Evolutionary conservation across 768 basidiomycete genomes (phyloP), one percentile per base, ranked within the genome.

Genomic region (Sporobolomyces phaffii): DNA sequence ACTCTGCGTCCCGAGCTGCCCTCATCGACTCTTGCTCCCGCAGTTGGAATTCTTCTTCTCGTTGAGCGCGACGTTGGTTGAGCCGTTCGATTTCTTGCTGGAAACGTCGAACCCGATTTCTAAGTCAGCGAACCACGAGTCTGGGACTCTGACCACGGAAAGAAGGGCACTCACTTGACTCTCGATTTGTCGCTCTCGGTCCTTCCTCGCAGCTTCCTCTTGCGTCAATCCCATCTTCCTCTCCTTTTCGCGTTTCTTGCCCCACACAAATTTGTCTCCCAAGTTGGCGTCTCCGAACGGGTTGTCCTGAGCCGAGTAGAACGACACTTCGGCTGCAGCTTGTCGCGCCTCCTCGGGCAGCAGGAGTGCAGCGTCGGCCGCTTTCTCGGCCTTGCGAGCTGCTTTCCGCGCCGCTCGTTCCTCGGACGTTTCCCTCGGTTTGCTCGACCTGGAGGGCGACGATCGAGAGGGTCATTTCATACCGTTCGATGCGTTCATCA

Each of bases 251-350:
- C 86, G 84, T 81, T 99, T 99, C 82, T 99, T 99, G 80, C 92
- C 90, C 96, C 96, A 99, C 64, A 89, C 86, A 78, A 99, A 99
- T 77, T 93, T 91, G 76, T 97, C 90, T 26, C 87, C 88, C 36
- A 98, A 86, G 77, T 98, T 97, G 68, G 90, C 87, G 74, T 98
- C 96, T 79, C 96, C 91, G 81, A 98, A 99, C 0, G 96, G 96
- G 75, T 98, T 99, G 81, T 98, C 93, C 17, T 87, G 86, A 51
- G 92, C 90, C 72, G 91, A 92, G 81, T 98, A 98, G 71, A 96
- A 88, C 72, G 91, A 93, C 47, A 98, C 83, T 78, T 98, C 94
- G 15, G 80, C 80, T 14, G 91, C 91, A 20, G 96, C 87, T 73
- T 88, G 87, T 31, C 93, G 86, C 28, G 89, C 87, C 75, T 96